Evolutionary conservation across 805 yeast genomes (phyloP).

Genomic region (Barnettozyma sucrosica): DNA sequence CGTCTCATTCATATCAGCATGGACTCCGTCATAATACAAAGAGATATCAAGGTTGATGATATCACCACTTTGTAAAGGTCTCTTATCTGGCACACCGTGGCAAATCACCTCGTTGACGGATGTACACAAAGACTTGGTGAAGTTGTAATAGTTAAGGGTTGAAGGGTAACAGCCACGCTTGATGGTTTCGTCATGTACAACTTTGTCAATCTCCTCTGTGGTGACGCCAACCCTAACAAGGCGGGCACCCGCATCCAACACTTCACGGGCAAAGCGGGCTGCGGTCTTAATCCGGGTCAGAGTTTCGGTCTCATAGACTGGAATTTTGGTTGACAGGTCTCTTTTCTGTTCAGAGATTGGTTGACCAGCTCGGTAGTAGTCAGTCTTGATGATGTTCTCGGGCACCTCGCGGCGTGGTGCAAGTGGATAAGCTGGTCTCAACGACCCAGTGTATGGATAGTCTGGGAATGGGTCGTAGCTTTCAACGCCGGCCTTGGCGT

Average conservation of each 20-base stretch:
- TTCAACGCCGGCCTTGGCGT: slow-evolving; percentile 53
- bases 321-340: slow-evolving; percentile 63
- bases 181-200: slow-evolving; percentile 83
- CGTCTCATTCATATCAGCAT: slow-evolving; percentile 93
- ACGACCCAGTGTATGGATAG: slow-evolving; percentile 63
- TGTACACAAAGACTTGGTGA: slow-evolving; percentile 88
- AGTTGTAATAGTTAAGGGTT: slow-evolving; percentile 89
- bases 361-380: slow-evolving; percentile 74
- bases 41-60: slow-evolving; percentile 89
- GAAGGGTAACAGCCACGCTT: slow-evolving; percentile 91
- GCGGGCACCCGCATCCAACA: slow-evolving; percentile 84
- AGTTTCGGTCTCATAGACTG: slow-evolving; percentile 58
- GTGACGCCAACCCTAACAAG: slow-evolving; percentile 83
- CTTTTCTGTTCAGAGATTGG: slow-evolving; percentile 74
- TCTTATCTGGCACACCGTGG: slow-evolving; percentile 94
- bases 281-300: slow-evolving; percentile 70
- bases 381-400: slow-evolving; percentile 66
- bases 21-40: slow-evolving; percentile 79
- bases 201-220: slow-evolving; percentile 83
- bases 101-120: slow-evolving; percentile 94
- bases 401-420: slow-evolving; percentile 69
- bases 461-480: slow-evolving; percentile 84
- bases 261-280: slow-evolving; percentile 75
- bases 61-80: slow-evolving; percentile 86
- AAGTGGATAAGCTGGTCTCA: slow-evolving; percentile 79